These are phyloP conservation scores for Primulina tabacum DNA, from an alignment of 257 asterid genomes.

Conservation along the genomic window DNA sequence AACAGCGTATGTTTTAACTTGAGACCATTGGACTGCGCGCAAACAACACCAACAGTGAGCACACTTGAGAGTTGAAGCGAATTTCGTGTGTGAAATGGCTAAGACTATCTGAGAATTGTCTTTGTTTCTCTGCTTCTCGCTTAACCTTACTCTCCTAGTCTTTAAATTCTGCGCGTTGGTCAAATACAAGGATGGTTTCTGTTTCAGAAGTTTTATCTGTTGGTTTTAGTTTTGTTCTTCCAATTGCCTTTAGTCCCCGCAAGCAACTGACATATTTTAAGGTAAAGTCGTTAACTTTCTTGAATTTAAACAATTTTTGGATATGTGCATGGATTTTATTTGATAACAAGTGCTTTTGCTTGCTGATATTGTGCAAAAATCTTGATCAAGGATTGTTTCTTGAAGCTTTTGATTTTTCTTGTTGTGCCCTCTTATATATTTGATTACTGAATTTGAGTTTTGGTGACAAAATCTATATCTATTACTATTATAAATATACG, in stretches of 20 bases:
- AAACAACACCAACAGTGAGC: no score
- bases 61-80: background rate
- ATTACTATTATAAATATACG: no score
- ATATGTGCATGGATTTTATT: slow-evolving; percentile 13
- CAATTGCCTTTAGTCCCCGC: slow-evolving; percentile 38
- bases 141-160: slow-evolving; percentile 48
- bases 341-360: slow-evolving; percentile 3
- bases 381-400: background rate
- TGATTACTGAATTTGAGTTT: background rate
- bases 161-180: slow-evolving; percentile 28
- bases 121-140: slow-evolving; percentile 46
- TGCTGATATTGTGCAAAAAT: background rate
- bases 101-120: slow-evolving; percentile 42
- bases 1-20: no score
- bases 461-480: no score
- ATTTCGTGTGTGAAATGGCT: slow-evolving; percentile 44
- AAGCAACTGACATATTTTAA: slow-evolving; percentile 46
- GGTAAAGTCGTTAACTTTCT: slow-evolving; percentile 45
- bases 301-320: background rate
- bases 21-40: no score
- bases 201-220: slow-evolving; percentile 34
- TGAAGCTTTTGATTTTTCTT: background rate
- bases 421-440: background rate
- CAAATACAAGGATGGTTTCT: slow-evolving; percentile 44
- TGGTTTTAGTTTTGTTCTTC: slow-evolving; percentile 36